Evolutionary conservation across 768 basidiomycete genomes (phyloP).

Genomic region (Hericium rajendrae): DNA sequence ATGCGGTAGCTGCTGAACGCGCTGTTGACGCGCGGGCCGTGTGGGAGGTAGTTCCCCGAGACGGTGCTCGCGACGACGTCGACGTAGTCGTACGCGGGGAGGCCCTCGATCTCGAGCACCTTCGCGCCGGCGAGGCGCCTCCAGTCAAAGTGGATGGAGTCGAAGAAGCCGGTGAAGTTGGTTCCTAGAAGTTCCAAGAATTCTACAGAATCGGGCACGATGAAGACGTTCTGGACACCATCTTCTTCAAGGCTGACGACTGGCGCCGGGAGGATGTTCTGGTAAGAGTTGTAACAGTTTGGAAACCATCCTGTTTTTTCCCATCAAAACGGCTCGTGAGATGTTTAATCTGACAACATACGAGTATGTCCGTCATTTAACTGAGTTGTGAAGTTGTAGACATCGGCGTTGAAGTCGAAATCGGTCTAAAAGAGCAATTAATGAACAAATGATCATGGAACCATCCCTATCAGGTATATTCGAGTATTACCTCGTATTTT

Average conservation of each 20-base stretch:
- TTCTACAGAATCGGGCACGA: constrained; percentile 6
- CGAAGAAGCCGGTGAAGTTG: constrained; percentile 5
- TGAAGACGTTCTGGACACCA: not conserved
- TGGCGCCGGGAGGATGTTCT: constrained; percentile 20
- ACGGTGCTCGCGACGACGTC: constrained; percentile 46
- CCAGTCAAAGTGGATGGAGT: constrained; percentile 25
- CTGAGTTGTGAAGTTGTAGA: constrained; percentile 45
- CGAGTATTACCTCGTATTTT: constrained; percentile 34
- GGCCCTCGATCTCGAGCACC: constrained; percentile 43
- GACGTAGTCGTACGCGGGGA: constrained; percentile 43
- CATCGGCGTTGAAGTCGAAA: constrained; percentile 51
- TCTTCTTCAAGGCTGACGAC: not conserved
- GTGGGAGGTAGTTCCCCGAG: constrained; percentile 55
- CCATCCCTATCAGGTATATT: not conserved
- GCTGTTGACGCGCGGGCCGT: constrained; percentile 53
- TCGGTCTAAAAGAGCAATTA: constrained; percentile 34
- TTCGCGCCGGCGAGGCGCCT: constrained; percentile 50
- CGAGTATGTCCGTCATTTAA: constrained; percentile 63
- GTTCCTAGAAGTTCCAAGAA: constrained; percentile 1
- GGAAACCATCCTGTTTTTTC: constrained; percentile 44
- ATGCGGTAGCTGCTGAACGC: constrained; percentile 48
- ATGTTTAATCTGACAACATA: constrained; percentile 17
- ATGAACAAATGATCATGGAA: not conserved
- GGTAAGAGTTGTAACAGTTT: constrained; percentile 41
- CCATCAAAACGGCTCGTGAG: not conserved